Base-by-base conservation (phyloP, 345 rosid genomes). In the Populus ilicifolia region DNA sequence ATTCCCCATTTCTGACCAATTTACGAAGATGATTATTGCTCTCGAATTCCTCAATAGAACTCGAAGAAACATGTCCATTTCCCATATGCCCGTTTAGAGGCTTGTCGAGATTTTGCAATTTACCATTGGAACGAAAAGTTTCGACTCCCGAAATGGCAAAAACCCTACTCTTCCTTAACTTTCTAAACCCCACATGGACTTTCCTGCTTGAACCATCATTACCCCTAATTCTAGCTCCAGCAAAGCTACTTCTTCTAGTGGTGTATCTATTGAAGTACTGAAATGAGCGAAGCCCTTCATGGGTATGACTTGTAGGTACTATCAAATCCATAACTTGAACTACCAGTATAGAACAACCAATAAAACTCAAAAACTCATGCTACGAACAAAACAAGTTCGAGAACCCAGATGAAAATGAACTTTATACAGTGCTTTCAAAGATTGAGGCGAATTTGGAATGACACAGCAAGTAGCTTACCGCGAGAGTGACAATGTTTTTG, bases 21-120 rank as follows among this genome's bases (percentile, higher is more conserved):
- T 80, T 83, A 29, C 90, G 87, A 39, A 93, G 92, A 69, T 83
- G 89, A 79, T 82, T 84, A 73, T 87, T 93, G 77, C 94, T 88
- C 83, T 82, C 93, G 1, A 79, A 80, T 78, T 91, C 97, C 79
- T 89, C 92, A 27, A 77, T 38, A 65, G 85, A 46, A 74, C 77
- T 77, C 18, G 76, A 85, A 14, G 81, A 73, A 73, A 74, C 69
- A 30, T 83, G 88, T 43, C 87, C 94, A 41, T 87, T 90, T 73
- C 70, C 83, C 23, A 73, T 79, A 61, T 81, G 63, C 73, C 88
- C 96, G 70, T 82, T 82, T 9, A 82, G 14, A 6, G 50, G 76
- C 75, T 75, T 83, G 18, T 83, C 86, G 27, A 64, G 41, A 71
- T 78, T 86, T 17, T 77, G 84, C 74, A 83, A 71, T 80, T 82